A percentile compares a stretch with the other conserved stretches of the same genome.
Conservation (phyloP, 129 eudicot genomes). For the Flaveria linearis region DNA sequence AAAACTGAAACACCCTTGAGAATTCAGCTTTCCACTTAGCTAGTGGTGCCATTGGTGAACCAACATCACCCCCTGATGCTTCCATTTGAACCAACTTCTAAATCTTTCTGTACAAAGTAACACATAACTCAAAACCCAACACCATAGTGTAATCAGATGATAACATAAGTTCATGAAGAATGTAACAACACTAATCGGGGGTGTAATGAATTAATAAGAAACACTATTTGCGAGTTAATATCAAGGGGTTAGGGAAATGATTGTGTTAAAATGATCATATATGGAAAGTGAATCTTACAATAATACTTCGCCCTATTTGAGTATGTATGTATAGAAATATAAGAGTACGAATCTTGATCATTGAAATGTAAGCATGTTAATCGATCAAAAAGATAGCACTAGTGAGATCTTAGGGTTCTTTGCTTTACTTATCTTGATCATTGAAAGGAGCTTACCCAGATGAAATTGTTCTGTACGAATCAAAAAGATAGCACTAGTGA, state of each 20-base stretch:
- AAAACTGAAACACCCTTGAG: conserved; percentile 18
- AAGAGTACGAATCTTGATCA: not conserved
- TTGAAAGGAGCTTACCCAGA: no score
- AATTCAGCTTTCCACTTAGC: conserved; percentile 38
- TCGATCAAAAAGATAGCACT: not conserved
- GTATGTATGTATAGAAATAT: not conserved
- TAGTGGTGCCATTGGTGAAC: conserved; percentile 36
- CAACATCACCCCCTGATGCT: conserved; percentile 42
- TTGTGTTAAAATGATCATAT: conserved; percentile 1
- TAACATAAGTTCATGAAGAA: not conserved
- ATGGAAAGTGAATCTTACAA: conserved; percentile 1
- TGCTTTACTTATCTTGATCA: no score
- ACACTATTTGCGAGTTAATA: no score
- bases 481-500: no score
- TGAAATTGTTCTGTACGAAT: no score
- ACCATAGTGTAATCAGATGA: not conserved
- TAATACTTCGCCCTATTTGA: not conserved
- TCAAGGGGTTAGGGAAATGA: no score
- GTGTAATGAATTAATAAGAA: no score
- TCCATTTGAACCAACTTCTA: conserved; percentile 32
- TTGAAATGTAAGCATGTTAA: not conserved
- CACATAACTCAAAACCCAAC: conserved; percentile 13
- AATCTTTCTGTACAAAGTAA: conserved; percentile 27
- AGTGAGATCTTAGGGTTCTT: not conserved
- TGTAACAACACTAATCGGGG: not conserved